A percentile compares a stretch with the other conserved stretches of the same genome.
Conservation (phyloP, 2,329 filamentous ascomycete species). For the Neoscytalidium dimidiatum region DNA sequence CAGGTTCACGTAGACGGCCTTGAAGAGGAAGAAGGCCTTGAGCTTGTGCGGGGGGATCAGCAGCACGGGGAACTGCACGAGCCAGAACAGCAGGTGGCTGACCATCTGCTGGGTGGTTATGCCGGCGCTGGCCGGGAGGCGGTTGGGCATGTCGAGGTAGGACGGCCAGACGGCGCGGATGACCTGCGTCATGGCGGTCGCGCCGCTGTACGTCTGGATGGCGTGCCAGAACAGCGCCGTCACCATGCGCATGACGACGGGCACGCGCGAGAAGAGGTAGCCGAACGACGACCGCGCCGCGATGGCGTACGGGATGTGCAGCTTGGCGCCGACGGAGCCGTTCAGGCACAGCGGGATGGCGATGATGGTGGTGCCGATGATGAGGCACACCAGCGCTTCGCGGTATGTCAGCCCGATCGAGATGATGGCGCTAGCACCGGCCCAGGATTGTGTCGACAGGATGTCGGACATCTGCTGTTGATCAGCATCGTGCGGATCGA, state of each 20-base stretch:
- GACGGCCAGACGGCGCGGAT: conserved; percentile 41
- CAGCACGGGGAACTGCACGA: conserved; percentile 31
- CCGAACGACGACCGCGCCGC: not conserved
- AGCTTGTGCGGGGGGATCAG: conserved; percentile 30
- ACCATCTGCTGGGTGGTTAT: conserved; percentile 37
- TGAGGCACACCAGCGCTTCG: conserved; percentile 37
- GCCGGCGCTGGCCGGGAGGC: conserved; percentile 45
- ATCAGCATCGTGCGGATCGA: too few relatives aligned
- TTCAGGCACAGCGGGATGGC: conserved; percentile 26
- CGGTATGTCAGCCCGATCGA: conserved; percentile 47
- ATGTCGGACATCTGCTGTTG: not conserved
- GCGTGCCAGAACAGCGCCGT: conserved; percentile 10
- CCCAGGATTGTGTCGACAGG: conserved; percentile 31
- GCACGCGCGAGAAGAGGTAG: not conserved
- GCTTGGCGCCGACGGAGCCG: conserved; percentile 20
- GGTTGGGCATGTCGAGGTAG: conserved; percentile 46
- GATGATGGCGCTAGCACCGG: conserved; percentile 49
- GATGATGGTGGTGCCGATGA: conserved; percentile 35
- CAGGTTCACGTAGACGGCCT: conserved; percentile 21
- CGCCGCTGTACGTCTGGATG: conserved; percentile 20
- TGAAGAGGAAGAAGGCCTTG: conserved; percentile 24
- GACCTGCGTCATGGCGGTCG: conserved; percentile 28
- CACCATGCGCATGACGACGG: not conserved
- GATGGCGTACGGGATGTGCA: not conserved
- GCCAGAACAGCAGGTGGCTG: conserved; percentile 30